These are phyloP conservation scores for Ricinus communis DNA, from an alignment of 345 rosid genomes.

Conservation along the genomic window DNA sequence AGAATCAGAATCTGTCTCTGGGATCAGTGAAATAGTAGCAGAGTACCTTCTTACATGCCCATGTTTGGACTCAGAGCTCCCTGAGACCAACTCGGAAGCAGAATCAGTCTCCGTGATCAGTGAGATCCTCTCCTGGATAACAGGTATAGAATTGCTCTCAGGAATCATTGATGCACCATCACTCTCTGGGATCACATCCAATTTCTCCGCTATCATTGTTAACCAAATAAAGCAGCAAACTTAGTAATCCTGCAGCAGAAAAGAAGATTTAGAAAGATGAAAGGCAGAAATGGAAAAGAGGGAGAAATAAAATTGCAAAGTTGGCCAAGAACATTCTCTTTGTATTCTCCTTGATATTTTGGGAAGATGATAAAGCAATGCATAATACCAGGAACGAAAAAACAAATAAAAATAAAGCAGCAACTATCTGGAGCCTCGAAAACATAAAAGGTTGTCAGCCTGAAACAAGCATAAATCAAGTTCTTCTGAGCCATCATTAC, in stretches of 20 bases:
- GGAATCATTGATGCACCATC: not conserved
- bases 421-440: too few relatives aligned
- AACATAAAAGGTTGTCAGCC: too few relatives aligned
- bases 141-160: not conserved
- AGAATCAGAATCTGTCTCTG: not conserved
- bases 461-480: too few relatives aligned
- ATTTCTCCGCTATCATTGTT: constrained; percentile 33
- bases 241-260: constrained; percentile 25
- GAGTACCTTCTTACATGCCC: too few relatives aligned
- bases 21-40: not conserved
- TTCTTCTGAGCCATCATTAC: too few relatives aligned
- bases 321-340: too few relatives aligned
- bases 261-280: not conserved
- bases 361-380: not conserved
- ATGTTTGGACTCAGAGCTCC: too few relatives aligned
- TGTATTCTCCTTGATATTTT: not conserved
- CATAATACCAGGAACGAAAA: not conserved
- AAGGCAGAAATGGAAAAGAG: not conserved
- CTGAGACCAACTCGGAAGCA: constrained; percentile 17
- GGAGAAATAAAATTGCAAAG: not conserved
- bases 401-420: too few relatives aligned
- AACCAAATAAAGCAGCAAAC: not conserved
- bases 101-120: not conserved
- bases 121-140: not conserved
- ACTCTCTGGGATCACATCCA: constrained; percentile 16